Conservation (phyloP, 2,329 filamentous ascomycete species). For the Ophioceras dolichostomum region DNA sequence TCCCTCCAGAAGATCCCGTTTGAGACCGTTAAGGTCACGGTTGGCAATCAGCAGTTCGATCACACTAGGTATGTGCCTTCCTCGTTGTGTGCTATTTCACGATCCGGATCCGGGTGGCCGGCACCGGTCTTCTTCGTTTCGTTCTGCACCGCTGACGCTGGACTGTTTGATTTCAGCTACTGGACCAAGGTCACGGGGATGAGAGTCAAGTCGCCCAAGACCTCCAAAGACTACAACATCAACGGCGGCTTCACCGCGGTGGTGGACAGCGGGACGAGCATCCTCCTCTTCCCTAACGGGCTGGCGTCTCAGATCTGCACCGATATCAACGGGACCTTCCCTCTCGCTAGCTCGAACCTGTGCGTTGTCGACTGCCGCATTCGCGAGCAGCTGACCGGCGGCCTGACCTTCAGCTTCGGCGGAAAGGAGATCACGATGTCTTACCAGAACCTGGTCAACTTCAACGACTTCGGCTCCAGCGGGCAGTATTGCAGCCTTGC, state of each 20-base stretch:
- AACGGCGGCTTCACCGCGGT: not conserved
- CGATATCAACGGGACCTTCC: not conserved
- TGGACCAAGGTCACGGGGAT: not conserved
- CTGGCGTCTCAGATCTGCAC: not conserved
- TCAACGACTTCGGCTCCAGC: not conserved
- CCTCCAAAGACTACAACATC: not conserved
- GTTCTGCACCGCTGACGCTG: too few species aligned
- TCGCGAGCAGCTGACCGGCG: not conserved
- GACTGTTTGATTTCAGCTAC: too few species aligned
- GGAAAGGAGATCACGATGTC: not conserved
- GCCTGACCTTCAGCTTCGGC: not conserved
- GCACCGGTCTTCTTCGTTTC: too few species aligned
- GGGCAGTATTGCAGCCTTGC: too few species aligned
- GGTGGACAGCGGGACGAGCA: not conserved
- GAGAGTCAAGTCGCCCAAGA: too few species aligned
- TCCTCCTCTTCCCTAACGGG: not conserved
- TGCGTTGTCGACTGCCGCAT: too few species aligned
- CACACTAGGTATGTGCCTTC: not conserved
- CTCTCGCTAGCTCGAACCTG: not conserved
- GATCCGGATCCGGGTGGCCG: not conserved
- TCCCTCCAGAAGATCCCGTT: not conserved
- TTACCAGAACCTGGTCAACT: not conserved
- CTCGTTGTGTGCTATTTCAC: not conserved
- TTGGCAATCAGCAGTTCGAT: not conserved
- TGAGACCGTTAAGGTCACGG: not conserved